These are phyloP conservation scores for Fragaria vesca DNA, from an alignment of 306 rosid genomes.

Conservation along the genomic window DNA sequence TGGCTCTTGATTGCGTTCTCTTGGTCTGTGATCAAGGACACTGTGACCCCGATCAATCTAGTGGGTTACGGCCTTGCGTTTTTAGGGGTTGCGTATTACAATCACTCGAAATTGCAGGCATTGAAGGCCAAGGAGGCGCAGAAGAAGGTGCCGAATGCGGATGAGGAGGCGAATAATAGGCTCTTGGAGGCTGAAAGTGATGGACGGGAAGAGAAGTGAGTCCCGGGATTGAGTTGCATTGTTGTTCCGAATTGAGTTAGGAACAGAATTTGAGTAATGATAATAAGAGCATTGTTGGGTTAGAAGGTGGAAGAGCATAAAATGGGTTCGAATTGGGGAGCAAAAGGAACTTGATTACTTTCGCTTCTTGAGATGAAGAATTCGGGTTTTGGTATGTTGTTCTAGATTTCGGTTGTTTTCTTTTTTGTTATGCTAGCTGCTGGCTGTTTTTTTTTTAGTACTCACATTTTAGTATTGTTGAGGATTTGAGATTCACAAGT, in stretches of 20 bases:
- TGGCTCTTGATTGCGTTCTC: slow-evolving; percentile 86
- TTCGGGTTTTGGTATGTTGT: slow-evolving; percentile 42
- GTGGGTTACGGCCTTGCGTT: slow-evolving; percentile 80
- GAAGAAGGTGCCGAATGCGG: slow-evolving; percentile 60
- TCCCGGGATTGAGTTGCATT: slow-evolving; percentile 36
- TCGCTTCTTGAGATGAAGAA: slow-evolving; percentile 22
- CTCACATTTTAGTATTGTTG: slow-evolving; percentile 11
- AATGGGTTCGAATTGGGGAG: slow-evolving; percentile 10
- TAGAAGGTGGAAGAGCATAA: slow-evolving; percentile 21
- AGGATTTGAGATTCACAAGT: slow-evolving; percentile 47
- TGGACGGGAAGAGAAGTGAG: slow-evolving; percentile 54
- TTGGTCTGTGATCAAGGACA: slow-evolving; percentile 87
- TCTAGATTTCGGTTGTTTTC: slow-evolving; percentile 19
- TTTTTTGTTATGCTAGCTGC: slow-evolving; percentile 8
- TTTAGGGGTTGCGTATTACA: slow-evolving; percentile 77
- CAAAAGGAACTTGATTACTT: slow-evolving; percentile 15
- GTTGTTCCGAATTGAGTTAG: not conserved
- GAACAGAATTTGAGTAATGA: slow-evolving; percentile 10
- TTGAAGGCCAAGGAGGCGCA: slow-evolving; percentile 80
- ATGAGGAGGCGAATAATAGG: slow-evolving; percentile 63
- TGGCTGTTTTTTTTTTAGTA: slow-evolving; percentile 18
- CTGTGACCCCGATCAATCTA: slow-evolving; percentile 76
- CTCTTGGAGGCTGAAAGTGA: slow-evolving; percentile 68
- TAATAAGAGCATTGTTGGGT: slow-evolving; percentile 33
- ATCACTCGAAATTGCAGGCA: slow-evolving; percentile 75